phyloP scores from a whole-genome alignment of 2,329 filamentous ascomycete genomes.

The Madurella fahalii region DNA sequence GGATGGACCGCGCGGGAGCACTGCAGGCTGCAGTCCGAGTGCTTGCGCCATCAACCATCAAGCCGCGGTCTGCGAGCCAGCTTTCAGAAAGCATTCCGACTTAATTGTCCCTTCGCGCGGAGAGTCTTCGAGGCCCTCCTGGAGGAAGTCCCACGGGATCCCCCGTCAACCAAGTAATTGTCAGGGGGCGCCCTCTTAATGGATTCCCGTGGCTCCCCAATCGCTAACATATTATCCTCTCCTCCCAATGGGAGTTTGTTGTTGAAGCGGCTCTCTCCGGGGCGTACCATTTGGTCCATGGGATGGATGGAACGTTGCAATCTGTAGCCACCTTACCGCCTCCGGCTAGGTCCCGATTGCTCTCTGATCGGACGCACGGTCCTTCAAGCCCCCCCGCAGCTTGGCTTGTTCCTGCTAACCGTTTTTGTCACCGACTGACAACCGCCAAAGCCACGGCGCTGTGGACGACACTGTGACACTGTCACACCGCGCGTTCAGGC shows the following conservation, averaged over 20 bases:
- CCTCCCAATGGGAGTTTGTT: background rate
- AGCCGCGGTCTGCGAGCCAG: conserved; percentile 3
- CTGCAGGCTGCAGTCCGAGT: conserved; percentile 7
- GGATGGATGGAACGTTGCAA: conserved; percentile 27
- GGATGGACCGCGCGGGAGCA: background rate
- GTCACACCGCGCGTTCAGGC: background rate
- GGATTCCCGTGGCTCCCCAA: background rate
- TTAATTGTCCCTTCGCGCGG: conserved; percentile 7
- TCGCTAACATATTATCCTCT: too few relatives aligned
- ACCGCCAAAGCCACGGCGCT: background rate
- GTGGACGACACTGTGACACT: background rate
- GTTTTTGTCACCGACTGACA: conserved; percentile 9
- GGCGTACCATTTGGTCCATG: conserved; percentile 1
- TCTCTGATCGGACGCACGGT: conserved; percentile 3
- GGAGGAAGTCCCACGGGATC: background rate
- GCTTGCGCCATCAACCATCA: conserved; percentile 7
- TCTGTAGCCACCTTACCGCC: conserved; percentile 14
- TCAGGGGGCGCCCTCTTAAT: background rate
- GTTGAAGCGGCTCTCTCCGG: conserved; percentile 3
- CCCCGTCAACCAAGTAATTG: background rate
- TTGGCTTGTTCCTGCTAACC: background rate
- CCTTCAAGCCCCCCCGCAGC: conserved; percentile 7
- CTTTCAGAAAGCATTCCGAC: conserved; percentile 2
- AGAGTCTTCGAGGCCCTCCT: background rate
- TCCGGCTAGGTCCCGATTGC: conserved; percentile 8